Evolutionary conservation across 2,329 filamentous ascomycete species (phyloP).

Genomic region (Talaromyces sp.): DNA sequence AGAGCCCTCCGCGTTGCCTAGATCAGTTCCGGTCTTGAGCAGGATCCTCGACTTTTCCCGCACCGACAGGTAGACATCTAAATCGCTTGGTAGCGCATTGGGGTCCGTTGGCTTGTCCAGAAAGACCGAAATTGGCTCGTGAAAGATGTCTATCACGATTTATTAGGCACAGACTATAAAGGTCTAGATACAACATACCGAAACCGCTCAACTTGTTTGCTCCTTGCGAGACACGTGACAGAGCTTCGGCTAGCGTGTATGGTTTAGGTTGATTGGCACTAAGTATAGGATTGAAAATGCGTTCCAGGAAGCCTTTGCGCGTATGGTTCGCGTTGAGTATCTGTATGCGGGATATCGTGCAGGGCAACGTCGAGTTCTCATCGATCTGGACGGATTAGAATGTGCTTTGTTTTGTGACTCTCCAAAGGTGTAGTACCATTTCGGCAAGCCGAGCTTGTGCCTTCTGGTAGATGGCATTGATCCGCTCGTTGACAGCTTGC

Average conservation of each 20-base stretch:
- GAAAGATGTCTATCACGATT: conserved; percentile 68
- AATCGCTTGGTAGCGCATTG: conserved; percentile 67
- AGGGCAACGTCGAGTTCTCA: conserved; percentile 79
- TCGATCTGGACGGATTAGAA: conserved; percentile 54
- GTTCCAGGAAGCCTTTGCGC: conserved; percentile 76
- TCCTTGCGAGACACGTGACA: conserved; percentile 66
- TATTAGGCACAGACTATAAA: neutral
- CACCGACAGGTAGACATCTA: conserved; percentile 75
- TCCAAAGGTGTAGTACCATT: conserved; percentile 49
- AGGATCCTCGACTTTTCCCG: conserved; percentile 77
- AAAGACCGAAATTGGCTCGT: conserved; percentile 75
- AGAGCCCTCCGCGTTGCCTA: conserved; percentile 90
- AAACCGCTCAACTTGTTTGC: conserved; percentile 74
- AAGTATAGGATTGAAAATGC: conserved; percentile 73
- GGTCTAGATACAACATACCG: conserved; percentile 50
- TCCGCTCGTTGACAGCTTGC: conserved; percentile 57
- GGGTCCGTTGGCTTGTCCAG: conserved; percentile 72
- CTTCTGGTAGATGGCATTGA: conserved; percentile 57
- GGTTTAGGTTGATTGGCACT: conserved; percentile 61
- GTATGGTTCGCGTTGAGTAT: conserved; percentile 80
- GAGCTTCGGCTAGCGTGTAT: conserved; percentile 76
- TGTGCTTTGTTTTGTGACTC: neutral
- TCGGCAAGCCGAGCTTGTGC: conserved; percentile 62
- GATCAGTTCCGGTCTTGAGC: conserved; percentile 89
- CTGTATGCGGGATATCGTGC: conserved; percentile 80